phyloP scores from a whole-genome alignment of 2,329 filamentous ascomycete genomes.

The Penicillium paneum region DNA sequence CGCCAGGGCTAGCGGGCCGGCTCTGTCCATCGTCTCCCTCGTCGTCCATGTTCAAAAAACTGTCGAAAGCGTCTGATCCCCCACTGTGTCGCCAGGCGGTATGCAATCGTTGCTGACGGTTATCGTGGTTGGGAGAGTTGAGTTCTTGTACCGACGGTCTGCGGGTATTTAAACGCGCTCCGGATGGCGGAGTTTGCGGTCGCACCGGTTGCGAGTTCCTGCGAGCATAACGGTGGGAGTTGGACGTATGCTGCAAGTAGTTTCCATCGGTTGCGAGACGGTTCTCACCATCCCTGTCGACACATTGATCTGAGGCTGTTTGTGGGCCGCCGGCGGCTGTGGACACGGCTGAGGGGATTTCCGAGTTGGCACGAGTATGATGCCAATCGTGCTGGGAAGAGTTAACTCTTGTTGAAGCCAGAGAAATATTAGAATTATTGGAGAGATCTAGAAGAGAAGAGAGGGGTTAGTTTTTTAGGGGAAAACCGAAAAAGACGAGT shows the following conservation, averaged over 20 bases:
- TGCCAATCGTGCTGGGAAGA: conserved; percentile 58
- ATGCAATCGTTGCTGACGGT: conserved; percentile 34
- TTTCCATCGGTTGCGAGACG: conserved; percentile 32
- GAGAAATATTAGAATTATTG: conserved; percentile 13
- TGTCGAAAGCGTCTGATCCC: conserved; percentile 42
- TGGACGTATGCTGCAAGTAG: conserved; percentile 32
- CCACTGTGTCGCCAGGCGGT: conserved; percentile 40
- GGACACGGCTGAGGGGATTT: conserved; percentile 56
- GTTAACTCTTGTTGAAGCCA: conserved; percentile 54
- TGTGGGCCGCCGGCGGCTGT: conserved; percentile 43
- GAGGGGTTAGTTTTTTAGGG: conserved; percentile 4
- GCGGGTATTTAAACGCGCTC: conserved; percentile 34
- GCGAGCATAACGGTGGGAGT: conserved; percentile 48
- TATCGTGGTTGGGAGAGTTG: conserved; percentile 30
- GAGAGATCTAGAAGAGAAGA: not conserved
- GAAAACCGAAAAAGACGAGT: conserved; percentile 10
- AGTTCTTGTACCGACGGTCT: conserved; percentile 31
- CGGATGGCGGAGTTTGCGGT: conserved; percentile 47
- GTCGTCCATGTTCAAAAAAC: conserved; percentile 44
- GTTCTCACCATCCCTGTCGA: conserved; percentile 36
- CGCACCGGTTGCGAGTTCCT: conserved; percentile 48
- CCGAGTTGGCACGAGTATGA: conserved; percentile 69
- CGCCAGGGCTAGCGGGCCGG: conserved; percentile 28
- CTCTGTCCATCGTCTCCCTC: conserved; percentile 35
- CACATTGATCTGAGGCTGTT: conserved; percentile 33